Conservation (phyloP, 768 basidiomycete genomes). For the Boletus reticulatus region DNA sequence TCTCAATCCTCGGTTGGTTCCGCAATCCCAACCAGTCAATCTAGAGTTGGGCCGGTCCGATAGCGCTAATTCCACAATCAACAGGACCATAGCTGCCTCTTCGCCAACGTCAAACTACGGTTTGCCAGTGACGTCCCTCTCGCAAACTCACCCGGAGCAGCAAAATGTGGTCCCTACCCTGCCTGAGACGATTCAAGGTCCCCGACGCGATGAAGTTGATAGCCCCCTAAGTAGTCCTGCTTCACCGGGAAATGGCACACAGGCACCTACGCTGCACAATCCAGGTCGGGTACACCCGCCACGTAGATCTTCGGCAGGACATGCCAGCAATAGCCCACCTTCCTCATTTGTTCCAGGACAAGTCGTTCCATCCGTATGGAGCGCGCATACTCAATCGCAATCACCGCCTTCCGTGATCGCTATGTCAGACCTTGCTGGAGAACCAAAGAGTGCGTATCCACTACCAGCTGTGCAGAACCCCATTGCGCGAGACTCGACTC, state of each 20-base stretch:
- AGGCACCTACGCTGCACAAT: constrained; percentile 19
- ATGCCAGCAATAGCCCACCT: constrained; percentile 19
- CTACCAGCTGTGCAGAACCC: constrained; percentile 12
- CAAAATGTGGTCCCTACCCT: not conserved
- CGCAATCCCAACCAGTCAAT: constrained; percentile 1
- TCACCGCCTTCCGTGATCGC: constrained; percentile 22
- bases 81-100: not conserved
- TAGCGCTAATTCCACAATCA: not conserved
- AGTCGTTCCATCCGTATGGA: constrained; percentile 38
- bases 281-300: constrained; percentile 15
- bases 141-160: constrained; percentile 5
- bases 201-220: constrained; percentile 1
- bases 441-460: constrained; percentile 17
- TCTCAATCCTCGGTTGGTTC: constrained; percentile 14
- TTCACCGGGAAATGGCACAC: constrained; percentile 13
- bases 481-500: constrained; percentile 6
- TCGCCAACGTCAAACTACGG: constrained; percentile 3
- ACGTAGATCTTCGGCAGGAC: constrained; percentile 24
- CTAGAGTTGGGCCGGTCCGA: not conserved
- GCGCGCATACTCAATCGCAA: constrained; percentile 31
- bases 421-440: constrained; percentile 20
- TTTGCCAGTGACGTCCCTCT: not conserved
- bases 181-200: constrained; percentile 2
- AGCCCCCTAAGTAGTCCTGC: constrained; percentile 1
- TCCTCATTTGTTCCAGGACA: constrained; percentile 38